Conservation (phyloP, 331 rosid genomes). For the Pyracantha coccinea region DNA sequence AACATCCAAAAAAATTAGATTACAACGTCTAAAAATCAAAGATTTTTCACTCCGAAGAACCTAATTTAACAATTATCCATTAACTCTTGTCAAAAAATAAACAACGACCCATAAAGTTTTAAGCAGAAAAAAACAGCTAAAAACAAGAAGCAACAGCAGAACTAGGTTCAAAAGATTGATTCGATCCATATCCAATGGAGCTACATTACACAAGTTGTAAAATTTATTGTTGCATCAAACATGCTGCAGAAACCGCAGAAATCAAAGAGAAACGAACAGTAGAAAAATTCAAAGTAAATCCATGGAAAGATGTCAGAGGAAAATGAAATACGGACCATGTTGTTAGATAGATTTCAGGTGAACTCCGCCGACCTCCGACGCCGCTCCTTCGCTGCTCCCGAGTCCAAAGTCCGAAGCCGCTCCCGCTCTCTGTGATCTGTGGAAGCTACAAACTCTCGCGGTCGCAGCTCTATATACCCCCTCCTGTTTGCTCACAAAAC, state of each 20-base stretch:
- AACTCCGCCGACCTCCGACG: background rate
- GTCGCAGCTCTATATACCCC: background rate
- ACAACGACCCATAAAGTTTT: background rate
- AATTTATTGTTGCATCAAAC: background rate
- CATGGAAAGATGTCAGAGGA: background rate
- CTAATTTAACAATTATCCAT: background rate
- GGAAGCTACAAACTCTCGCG: background rate
- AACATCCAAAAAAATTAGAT: background rate
- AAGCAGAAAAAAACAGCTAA: background rate
- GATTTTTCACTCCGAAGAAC: background rate
- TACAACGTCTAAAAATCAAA: too few species aligned
- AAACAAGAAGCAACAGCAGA: background rate
- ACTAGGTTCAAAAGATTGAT: background rate
- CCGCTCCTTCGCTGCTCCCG: background rate
- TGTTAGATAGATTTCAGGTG: background rate
- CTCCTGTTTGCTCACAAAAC: background rate
- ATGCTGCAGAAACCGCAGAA: background rate
- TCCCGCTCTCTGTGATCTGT: background rate
- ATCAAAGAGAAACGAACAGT: background rate
- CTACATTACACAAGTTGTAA: background rate
- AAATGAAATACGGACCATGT: constrained; percentile 1
- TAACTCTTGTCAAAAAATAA: too few species aligned
- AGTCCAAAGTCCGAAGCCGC: background rate
- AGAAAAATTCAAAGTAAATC: background rate
- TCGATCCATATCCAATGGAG: background rate